These are phyloP conservation scores for Entamoeba dispar DNA, from an alignment of 208 protist species.

Conservation along the genomic window DNA sequence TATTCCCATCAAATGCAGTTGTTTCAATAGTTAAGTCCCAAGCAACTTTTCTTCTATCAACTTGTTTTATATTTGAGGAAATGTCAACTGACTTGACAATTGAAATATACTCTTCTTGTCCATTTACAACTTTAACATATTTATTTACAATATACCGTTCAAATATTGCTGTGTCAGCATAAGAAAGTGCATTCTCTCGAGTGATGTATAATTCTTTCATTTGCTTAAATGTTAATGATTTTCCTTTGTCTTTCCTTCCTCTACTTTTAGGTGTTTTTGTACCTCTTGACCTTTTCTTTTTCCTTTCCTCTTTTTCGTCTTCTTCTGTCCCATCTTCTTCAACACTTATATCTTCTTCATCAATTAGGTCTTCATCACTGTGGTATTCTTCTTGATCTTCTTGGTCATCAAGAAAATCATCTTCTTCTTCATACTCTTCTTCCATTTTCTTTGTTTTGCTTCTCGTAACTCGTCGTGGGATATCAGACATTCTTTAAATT, in stretches of 20 bases:
- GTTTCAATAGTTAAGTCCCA: neutral
- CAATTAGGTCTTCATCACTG: neutral
- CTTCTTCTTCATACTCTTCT: neutral
- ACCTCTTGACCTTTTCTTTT: neutral
- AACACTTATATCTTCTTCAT: neutral
- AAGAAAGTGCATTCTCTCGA: neutral
- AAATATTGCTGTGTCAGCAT: neutral
- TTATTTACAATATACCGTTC: neutral
- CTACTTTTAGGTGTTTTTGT: neutral
- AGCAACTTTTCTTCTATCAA: neutral
- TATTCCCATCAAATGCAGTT: neutral
- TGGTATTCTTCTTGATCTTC: neutral
- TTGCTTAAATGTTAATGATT: neutral
- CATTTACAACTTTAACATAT: neutral
- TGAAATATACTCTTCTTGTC: neutral
- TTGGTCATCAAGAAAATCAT: neutral
- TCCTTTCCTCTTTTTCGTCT: neutral
- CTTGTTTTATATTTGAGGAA: neutral
- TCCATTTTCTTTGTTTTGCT: neutral
- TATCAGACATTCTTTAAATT: too few relatives aligned
- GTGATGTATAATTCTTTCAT: neutral
- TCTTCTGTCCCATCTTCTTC: neutral
- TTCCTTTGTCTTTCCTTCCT: neutral
- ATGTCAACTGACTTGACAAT: neutral
- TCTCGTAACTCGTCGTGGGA: too few relatives aligned